These are phyloP conservation scores for Eurotiales sp. DNA, from an alignment of 2,329 filamentous ascomycete species.

Conservation along the genomic window DNA sequence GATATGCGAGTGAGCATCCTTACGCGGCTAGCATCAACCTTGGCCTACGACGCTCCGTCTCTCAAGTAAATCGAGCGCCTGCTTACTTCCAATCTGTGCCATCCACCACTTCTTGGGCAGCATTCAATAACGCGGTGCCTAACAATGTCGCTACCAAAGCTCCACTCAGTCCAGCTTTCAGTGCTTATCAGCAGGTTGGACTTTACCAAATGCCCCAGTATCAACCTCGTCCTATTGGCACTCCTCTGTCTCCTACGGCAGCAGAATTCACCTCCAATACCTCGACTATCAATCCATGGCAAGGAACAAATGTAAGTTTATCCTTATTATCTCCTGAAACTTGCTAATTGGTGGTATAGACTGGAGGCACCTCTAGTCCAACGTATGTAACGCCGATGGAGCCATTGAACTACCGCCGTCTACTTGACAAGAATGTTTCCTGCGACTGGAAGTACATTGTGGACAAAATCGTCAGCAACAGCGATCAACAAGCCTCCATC, in stretches of 20 bases:
- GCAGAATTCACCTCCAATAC: conserved; percentile 63
- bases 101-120: conserved; percentile 32
- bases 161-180: conserved; percentile 26
- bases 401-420: conserved; percentile 90
- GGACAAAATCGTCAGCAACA: conserved; percentile 98
- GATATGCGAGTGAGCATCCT: conserved; percentile 29
- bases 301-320: conserved; percentile 51
- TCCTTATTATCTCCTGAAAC: not conserved
- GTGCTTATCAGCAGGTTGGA: conserved; percentile 32
- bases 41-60: conserved; percentile 27
- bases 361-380: conserved; percentile 53
- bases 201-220: conserved; percentile 40
- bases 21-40: conserved; percentile 24
- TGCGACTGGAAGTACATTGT: conserved; percentile 99
- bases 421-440: conserved; percentile 91
- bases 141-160: conserved; percentile 23
- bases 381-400: conserved; percentile 85
- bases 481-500: conserved; percentile 98
- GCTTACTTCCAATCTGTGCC: conserved; percentile 31
- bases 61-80: conserved; percentile 29
- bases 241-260: conserved; percentile 67
- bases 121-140: conserved; percentile 25
- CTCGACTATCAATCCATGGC: conserved; percentile 27
- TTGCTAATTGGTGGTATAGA: conserved; percentile 22
- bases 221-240: conserved; percentile 58